Percentiles rank a stretch among this genome's conserved stretches.
phyloP scores from a whole-genome alignment of 1,284 basidiomycete genomes.

The Rhizoctonia solani region DNA sequence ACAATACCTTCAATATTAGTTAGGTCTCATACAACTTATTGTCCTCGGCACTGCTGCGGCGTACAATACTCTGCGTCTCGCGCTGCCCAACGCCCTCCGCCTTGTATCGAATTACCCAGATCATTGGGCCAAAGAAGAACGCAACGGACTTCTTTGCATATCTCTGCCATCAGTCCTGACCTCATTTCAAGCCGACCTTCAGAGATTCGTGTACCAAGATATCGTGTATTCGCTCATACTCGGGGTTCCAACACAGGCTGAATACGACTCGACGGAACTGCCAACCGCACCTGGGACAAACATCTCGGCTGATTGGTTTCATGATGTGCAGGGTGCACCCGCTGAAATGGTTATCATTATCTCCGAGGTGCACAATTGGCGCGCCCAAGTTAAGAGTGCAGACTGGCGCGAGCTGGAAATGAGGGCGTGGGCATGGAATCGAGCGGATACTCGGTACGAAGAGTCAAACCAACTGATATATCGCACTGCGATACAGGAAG shows the following conservation, averaged over 20 bases:
- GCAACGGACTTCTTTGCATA: not conserved
- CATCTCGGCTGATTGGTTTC: no score
- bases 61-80: no score
- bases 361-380: slow-evolving; percentile 5
- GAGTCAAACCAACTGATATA: not conserved
- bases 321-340: no score
- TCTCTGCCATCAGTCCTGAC: not conserved
- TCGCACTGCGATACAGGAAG: slow-evolving; percentile 5
- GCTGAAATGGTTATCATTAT: not conserved
- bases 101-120: no score
- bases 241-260: not conserved
- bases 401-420: not conserved
- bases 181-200: not conserved
- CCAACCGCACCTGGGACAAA: no score
- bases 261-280: slow-evolving; percentile 18
- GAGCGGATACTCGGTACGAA: not conserved
- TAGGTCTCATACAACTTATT: no score
- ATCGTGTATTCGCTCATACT: not conserved
- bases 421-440: not conserved
- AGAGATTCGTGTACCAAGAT: slow-evolving; percentile 4
- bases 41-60: no score
- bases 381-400: not conserved
- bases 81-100: no score
- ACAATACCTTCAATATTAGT: no score
- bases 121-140: no score